Evolutionary conservation across 768 basidiomycete species (phyloP), one percentile per base, ranked within the genome.

Genomic region (Calocybe cyanea): DNA sequence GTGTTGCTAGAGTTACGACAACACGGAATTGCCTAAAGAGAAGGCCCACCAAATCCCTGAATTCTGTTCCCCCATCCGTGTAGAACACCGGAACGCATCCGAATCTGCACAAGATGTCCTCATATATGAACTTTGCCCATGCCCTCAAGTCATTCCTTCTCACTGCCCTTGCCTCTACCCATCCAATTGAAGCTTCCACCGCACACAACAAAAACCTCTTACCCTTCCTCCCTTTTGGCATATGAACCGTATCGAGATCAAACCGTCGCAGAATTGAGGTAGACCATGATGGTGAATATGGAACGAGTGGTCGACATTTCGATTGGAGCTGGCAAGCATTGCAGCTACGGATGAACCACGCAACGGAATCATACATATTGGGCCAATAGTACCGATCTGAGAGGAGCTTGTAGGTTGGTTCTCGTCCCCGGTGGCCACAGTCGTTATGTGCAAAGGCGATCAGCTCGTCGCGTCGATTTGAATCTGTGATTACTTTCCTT

Each of bases 321-420:
- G 56, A 48, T 0, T 54, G 48, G 8, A 58, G 49, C 39, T 71
- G 67, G 23, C 67, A 71, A 11, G 6, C 11, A n/a, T n/a, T n/a
- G 11, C 25, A 28, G 25, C 11, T 5, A 11, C 25, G n/a, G n/a
- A n/a, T n/a, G n/a, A n/a, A n/a, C n/a, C n/a, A 28, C 5, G 11
- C 25, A 28, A 28, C 11, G 5, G 11, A 5, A 11, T 28, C 25
- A 28, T 28, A 28, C n/a, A n/a, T n/a, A n/a, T 63, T 58, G 0
- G 63, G 71, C 70, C 69, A 70, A 51, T 64, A 68, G 30, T 58
- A 64, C 0, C 57, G 49, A 4, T 67, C 57, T 0, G 24, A 10
- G 1, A 67, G 45, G 15, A 45, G 33, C 6, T 35, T 28, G 43
- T 57, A 63, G 0, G 59, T 60, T 0, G 62, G 46, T 17, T 68